Evolutionary conservation across 2,329 filamentous ascomycete genomes (phyloP).

Genomic region (Xylariaceae sp.): DNA sequence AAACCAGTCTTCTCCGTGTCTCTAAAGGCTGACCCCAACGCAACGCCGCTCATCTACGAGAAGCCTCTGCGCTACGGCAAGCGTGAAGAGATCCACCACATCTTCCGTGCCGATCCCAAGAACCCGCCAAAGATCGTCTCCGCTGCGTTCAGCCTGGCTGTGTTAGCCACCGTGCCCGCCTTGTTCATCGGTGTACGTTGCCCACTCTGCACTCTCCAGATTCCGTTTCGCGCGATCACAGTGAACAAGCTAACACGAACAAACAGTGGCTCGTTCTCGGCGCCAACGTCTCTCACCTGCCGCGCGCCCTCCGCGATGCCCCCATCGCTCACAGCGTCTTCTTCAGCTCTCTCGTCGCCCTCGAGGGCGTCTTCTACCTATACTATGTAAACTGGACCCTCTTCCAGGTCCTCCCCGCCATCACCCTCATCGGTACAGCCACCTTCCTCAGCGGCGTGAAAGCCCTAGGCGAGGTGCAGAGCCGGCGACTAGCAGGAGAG

Average conservation of each 20-base stretch:
- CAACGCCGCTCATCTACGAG: constrained; percentile 57
- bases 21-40: constrained; percentile 59
- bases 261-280: constrained; percentile 74
- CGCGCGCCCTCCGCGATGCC: constrained; percentile 68
- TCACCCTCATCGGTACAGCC: constrained; percentile 61
- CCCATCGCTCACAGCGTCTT: constrained; percentile 81
- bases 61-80: constrained; percentile 78
- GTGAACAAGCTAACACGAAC: constrained; percentile 4
- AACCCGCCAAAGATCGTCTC: constrained; percentile 79
- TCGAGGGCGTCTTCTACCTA: constrained; percentile 90
- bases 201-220: not conserved
- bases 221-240: not conserved
- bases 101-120: constrained; percentile 74
- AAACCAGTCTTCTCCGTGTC: constrained; percentile 69
- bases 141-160: constrained; percentile 68
- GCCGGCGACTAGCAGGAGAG: constrained; percentile 73
- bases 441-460: constrained; percentile 84
- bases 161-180: constrained; percentile 68
- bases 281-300: constrained; percentile 74
- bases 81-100: constrained; percentile 81
- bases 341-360: constrained; percentile 77
- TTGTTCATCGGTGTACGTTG: constrained; percentile 64
- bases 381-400: constrained; percentile 93
- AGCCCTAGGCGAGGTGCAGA: constrained; percentile 89
- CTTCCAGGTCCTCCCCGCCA: constrained; percentile 79